A percentile compares a stretch with the other conserved stretches of the same genome.
Conservation (phyloP, 768 basidiomycete genomes). For the Leccinellum luteum region DNA sequence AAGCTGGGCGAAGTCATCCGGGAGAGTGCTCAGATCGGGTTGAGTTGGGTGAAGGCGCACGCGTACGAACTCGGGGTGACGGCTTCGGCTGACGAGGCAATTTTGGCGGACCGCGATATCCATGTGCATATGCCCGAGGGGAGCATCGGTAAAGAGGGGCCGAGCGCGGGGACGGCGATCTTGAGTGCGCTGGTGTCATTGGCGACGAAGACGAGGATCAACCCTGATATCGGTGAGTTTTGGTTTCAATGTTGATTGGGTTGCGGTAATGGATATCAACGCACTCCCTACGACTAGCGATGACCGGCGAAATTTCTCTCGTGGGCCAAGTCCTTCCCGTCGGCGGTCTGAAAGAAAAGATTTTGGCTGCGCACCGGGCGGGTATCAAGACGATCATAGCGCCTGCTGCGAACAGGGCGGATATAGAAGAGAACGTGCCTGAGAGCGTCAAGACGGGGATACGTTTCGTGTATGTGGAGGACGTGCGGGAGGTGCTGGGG, state of each 20-base stretch:
- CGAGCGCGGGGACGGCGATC: conserved; percentile 94
- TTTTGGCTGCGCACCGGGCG: conserved; percentile 93
- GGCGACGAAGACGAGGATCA: conserved; percentile 81
- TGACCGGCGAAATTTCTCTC: conserved; percentile 98
- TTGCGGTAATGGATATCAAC: neutral
- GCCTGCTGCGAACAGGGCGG: conserved; percentile 84
- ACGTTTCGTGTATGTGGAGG: conserved; percentile 92
- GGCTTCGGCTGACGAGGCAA: conserved; percentile 61
- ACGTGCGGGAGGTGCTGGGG: conserved; percentile 83
- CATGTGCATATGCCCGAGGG: conserved; percentile 98
- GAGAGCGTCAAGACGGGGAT: conserved; percentile 95
- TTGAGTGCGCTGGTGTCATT: conserved; percentile 88
- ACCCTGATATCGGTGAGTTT: conserved; percentile 81
- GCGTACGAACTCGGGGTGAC: conserved; percentile 90
- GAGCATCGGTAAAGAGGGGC: conserved; percentile 91
- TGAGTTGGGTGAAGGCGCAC: conserved; percentile 91
- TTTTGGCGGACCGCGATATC: conserved; percentile 82
- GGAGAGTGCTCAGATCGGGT: conserved; percentile 91
- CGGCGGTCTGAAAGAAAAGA: conserved; percentile 95
- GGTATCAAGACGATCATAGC: conserved; percentile 92
- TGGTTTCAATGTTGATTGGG: neutral
- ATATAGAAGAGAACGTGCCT: conserved; percentile 97
- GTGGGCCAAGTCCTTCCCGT: conserved; percentile 96
- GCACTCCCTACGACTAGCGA: conserved; percentile 56
- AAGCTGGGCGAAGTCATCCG: conserved; percentile 98